Base-by-base conservation (phyloP, 2,329 filamentous ascomycete species). In the Ceratocystis colombiana region DNA sequence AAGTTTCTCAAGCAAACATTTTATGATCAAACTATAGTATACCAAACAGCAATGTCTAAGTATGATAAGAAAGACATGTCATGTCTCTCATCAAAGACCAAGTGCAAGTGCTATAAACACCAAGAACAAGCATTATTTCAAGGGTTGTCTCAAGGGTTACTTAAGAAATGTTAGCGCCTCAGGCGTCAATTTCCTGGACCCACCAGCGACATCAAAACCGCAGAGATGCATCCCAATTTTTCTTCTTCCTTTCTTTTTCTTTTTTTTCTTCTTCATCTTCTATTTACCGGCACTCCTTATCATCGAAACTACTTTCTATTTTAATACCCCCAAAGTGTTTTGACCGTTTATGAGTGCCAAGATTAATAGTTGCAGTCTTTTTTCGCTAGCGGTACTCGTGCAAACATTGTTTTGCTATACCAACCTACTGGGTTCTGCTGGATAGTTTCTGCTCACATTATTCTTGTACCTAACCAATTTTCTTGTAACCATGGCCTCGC, bases 381-480 rank as follows among this genome's bases (percentile, higher is more conserved):
- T 91, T 96, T 91, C 92, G 92, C 92, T 96, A 96, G 89, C 91
- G 85, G 89, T 87, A 87, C 89, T 90, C 91, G 89, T 84, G 71
- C 61, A 62, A 71, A 74, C 57, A 33, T 62, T 71, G 77, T 76
- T 71, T 70, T 70, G 74, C 75, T 78, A 78, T 71, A 71, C 66
- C 76, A 74, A 76, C 74, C 77, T 76, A 84, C 90, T 89, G 87
- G 88, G 82, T 84, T 87, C 88, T 82, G 90, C 93, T 96, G 96
- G 91, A 96, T 96, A 96, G 91, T 84, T 84, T 85, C 86, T 90
- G 90, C 88, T 82, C 76, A 96, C 89, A 96, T 82, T 74, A 41
- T 41, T 69, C 64, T 67, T 45, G 55, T 59, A 30, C 55, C 3
- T 59, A 10, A 15, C 8, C 7, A 20, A 59, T 37, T 37, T 6